These are phyloP conservation scores for Rutidosis leptorrhynchoides DNA, from an alignment of 129 eudicot genomes.

Conservation along the genomic window DNA sequence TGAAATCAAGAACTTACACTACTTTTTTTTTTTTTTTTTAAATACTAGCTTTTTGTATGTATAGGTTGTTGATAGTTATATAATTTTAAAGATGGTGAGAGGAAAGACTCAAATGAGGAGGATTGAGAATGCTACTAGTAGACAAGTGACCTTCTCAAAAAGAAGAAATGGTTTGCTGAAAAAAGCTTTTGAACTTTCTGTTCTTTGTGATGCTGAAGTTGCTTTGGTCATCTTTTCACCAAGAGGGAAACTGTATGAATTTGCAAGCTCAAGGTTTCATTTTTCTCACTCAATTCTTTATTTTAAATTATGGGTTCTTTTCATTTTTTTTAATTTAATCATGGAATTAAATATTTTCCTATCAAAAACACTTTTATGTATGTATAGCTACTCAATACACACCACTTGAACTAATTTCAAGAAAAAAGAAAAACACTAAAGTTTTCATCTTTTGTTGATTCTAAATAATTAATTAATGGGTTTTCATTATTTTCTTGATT, in stretches of 20 bases:
- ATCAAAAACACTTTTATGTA: no score
- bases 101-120: constrained; percentile 91
- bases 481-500: neutral
- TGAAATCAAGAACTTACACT: neutral
- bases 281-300: constrained; percentile 20
- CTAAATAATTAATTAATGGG: neutral
- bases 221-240: constrained; percentile 86
- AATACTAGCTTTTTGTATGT: neutral
- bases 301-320: constrained; percentile 7
- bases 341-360: constrained; percentile 11
- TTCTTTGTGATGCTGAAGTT: constrained; percentile 89
- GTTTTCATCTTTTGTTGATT: neutral
- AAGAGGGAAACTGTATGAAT: constrained; percentile 86
- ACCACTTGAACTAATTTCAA: neutral
- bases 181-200: constrained; percentile 82
- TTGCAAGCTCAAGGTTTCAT: constrained; percentile 75
- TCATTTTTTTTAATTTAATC: neutral
- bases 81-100: constrained; percentile 54
- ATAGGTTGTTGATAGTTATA: constrained; percentile 3
- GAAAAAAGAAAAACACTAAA: constrained; percentile 2
- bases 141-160: constrained; percentile 87
- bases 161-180: constrained; percentile 75
- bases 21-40: neutral
- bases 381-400: constrained; percentile 7
- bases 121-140: constrained; percentile 84